Base-by-base conservation (phyloP, 306 rosid species). In the Leucaena leucocephala region DNA sequence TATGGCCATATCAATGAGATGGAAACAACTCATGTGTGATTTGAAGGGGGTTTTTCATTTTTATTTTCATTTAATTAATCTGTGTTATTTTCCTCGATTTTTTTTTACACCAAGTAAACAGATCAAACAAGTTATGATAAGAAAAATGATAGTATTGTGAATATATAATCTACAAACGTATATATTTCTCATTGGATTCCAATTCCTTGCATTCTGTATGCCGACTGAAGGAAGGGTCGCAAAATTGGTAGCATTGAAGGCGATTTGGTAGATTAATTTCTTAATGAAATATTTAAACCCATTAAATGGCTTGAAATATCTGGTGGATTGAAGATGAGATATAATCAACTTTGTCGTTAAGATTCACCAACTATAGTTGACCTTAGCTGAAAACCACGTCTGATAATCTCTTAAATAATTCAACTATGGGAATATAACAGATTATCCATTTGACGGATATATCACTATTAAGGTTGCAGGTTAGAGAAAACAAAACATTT, bases 291-390 rank as follows among this genome's bases (percentile, higher is more conserved):
- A 9, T 45, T 45, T 34, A 34, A 76, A 46, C 78, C 27, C 8
- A 61, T 43, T 62, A 45, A 77, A 48, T 64, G 57, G 38, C 40
- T 76, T 38, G 43, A 52, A 8, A 52, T 67, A 21, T 67, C 52
- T 17, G 65, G 69, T 52, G 50, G 19, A 22, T 27, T 1, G 27
- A 27, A 27, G 57, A 8, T 6, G 64, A 34, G 11, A 54, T 57
- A 57, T 58, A 44, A 69, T 59, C 76, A 70, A 44, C 44, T 70
- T 58, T 78, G 71, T 58, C 35, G 70, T 17, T 34, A 70, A 79
- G 54, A 61, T 48, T 62, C 82, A 71, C 76, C 77, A 71, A 71
- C 72, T 68, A 54, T 71, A 52, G 48, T 71, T 48, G 64, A 71
- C 77, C 65, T 35, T 14, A 55, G 61, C 22, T 71, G 77, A 72